A percentile compares a stretch with the other conserved stretches of the same genome.
Conservation (phyloP, 140 eudicot genomes). For the Flaveria floridana region DNA sequence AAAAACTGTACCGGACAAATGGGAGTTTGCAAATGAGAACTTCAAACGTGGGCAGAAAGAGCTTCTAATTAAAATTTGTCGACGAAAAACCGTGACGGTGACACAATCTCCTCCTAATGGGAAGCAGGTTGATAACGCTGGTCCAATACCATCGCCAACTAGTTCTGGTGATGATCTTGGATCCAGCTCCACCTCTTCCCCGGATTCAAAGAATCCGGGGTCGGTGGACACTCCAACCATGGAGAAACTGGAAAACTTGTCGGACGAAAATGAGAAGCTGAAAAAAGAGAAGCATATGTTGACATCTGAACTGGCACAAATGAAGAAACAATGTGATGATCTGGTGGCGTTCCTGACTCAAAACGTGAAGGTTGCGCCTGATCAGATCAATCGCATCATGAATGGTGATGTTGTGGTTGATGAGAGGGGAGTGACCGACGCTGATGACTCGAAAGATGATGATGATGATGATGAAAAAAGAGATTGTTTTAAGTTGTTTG, state of each 20-base stretch:
- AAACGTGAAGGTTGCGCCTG: constrained; percentile 65
- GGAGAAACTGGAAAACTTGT: constrained; percentile 54
- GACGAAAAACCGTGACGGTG: constrained; percentile 54
- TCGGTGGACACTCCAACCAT: constrained; percentile 50
- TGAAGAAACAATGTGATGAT: constrained; percentile 76
- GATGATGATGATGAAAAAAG: constrained; percentile 38
- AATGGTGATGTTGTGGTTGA: constrained; percentile 29
- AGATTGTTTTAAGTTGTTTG: constrained; percentile 58
- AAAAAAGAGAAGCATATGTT: constrained; percentile 54
- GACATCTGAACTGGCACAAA: constrained; percentile 63
- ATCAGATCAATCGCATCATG: constrained; percentile 56
- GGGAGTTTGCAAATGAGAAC: constrained; percentile 93
- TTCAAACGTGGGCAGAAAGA: constrained; percentile 70
- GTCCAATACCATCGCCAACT: constrained; percentile 38
- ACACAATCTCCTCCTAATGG: constrained; percentile 33
- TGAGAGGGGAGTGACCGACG: constrained; percentile 28
- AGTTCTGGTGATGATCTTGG: constrained; percentile 67
- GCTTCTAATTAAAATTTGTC: constrained; percentile 64
- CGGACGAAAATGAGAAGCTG: constrained; percentile 70
- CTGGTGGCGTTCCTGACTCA: constrained; percentile 51
- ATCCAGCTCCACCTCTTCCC: constrained; percentile 77
- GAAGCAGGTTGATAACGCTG: constrained; percentile 36
- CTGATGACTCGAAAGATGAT: constrained; percentile 21
- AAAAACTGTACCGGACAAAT: constrained; percentile 82
- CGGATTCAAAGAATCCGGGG: constrained; percentile 62